phyloP scores from a whole-genome alignment of 1,284 basidiomycete genomes.

The Thelephora terrestris region DNA sequence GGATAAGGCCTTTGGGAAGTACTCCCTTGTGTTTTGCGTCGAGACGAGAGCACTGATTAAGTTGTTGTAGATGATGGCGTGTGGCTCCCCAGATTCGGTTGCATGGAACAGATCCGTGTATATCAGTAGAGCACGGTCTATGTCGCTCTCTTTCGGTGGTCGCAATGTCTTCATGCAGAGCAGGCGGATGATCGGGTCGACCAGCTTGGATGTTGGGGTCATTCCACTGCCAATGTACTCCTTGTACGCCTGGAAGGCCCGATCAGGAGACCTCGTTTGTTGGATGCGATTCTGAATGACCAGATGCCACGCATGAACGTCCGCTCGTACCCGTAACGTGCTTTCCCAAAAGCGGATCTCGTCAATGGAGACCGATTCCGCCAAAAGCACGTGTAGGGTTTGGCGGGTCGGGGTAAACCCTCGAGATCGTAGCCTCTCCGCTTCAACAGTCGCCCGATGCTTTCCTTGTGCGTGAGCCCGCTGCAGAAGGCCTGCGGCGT shows the following conservation, averaged over 20 bases:
- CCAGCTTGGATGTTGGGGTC: slow-evolving; percentile 34
- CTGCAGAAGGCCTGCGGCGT: background rate
- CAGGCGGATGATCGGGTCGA: slow-evolving; percentile 40
- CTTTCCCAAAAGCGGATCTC: slow-evolving; percentile 35
- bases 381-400: slow-evolving; percentile 30
- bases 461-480: slow-evolving; percentile 2
- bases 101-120: slow-evolving; percentile 33
- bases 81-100: slow-evolving; percentile 11
- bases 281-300: slow-evolving; percentile 34
- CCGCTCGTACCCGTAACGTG: slow-evolving; percentile 30
- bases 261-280: background rate
- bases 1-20: slow-evolving; percentile 35
- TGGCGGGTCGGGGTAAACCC: slow-evolving; percentile 26
- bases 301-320: slow-evolving; percentile 36
- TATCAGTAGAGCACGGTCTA: slow-evolving; percentile 41
- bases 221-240: slow-evolving; percentile 23
- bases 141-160: slow-evolving; percentile 27
- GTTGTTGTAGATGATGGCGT: slow-evolving; percentile 41
- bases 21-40: slow-evolving; percentile 31
- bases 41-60: slow-evolving; percentile 45
- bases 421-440: slow-evolving; percentile 13
- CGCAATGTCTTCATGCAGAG: slow-evolving; percentile 31
- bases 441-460: slow-evolving; percentile 6
- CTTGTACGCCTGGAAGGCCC: background rate
- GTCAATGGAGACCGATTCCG: slow-evolving; percentile 22